These are phyloP conservation scores for Phytophthora tentaculata DNA, from an alignment of 352 stramenopile genomes.

Conservation along the genomic window DNA sequence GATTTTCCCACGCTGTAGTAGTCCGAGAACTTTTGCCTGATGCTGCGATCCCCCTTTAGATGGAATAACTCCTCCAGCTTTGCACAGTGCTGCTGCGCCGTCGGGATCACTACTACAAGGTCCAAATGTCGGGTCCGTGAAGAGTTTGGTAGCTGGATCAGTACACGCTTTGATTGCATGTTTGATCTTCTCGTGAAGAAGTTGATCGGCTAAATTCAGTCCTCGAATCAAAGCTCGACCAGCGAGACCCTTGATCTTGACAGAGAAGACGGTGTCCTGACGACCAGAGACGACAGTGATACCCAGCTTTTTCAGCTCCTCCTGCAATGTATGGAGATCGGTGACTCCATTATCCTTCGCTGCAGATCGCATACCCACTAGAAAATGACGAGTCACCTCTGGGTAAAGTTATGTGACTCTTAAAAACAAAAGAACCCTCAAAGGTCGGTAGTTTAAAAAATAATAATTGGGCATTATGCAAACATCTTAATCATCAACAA, in stretches of 20 bases:
- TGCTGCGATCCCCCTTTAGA: constrained; percentile 81
- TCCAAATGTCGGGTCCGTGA: constrained; percentile 86
- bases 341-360: constrained; percentile 7
- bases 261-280: constrained; percentile 78
- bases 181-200: constrained; percentile 81
- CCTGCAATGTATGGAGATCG: constrained; percentile 66
- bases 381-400: constrained; percentile 25
- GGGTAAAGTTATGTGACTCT: constrained; percentile 23
- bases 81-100: constrained; percentile 74
- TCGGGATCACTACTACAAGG: constrained; percentile 57
- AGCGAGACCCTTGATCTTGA: constrained; percentile 77
- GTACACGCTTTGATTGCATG: constrained; percentile 59
- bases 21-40: constrained; percentile 70
- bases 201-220: constrained; percentile 66
- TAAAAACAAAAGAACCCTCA: constrained; percentile 11
- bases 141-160: constrained; percentile 58
- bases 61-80: constrained; percentile 48
- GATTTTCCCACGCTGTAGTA: constrained; percentile 80
- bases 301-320: constrained; percentile 84
- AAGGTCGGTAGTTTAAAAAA: constrained; percentile 6
- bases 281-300: constrained; percentile 75
- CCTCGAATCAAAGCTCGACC: constrained; percentile 63
- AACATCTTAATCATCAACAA: constrained; percentile 2
- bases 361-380: constrained; percentile 23
- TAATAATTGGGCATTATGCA: background rate